Base-by-base conservation (phyloP, 116 monocot species). In the Dioscorea cayenensis region DNA sequence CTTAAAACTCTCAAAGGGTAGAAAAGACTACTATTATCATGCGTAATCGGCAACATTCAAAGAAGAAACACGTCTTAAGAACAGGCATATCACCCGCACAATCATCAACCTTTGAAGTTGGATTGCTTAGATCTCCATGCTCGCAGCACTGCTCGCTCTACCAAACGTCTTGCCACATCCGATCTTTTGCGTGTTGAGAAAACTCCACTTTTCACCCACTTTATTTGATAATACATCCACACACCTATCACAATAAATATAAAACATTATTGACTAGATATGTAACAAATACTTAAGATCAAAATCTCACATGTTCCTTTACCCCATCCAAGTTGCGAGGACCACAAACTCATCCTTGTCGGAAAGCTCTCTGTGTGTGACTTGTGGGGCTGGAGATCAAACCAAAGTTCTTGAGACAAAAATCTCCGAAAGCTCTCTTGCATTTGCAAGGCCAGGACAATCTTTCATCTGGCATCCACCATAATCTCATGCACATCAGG, bases 321-420 rank as follows among this genome's bases (percentile, higher is more conserved):
- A 93, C 92, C 77, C 92, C 92, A 78, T 93, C 89, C 16, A n/a
- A n/a, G 87, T 89, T 36, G 92, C 92, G 21, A 93, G 88, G 17
- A 89, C 87, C 43, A 93, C 70, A 76, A 93, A 87, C 69, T 93
- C 87, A 71, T 93, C 92, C 73, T 72, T 88, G 25, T 83, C 89
- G 2, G 86, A 63, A n/a, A 89, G 67, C 72, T 76, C 82, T 66
- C 86, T 74, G 59, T 74, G 72, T 35, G 80, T 78, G 62, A 93
- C 77, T 19, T 84, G 77, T 5, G 92, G 92, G 27, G 84, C 85
- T 25, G n/a, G 89, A 82, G 73, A 93, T 93, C 27, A 93, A 80
- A 0, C 92, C 92, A 28, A 80, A 89, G 22, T 84, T 80, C 76
- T 93, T 93, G 19, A 93, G 78, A 74, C 89, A 89, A 75, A 89